These are phyloP conservation scores for Penicillium hordei DNA, from an alignment of 2,329 filamentous ascomycete genomes.

Conservation along the genomic window DNA sequence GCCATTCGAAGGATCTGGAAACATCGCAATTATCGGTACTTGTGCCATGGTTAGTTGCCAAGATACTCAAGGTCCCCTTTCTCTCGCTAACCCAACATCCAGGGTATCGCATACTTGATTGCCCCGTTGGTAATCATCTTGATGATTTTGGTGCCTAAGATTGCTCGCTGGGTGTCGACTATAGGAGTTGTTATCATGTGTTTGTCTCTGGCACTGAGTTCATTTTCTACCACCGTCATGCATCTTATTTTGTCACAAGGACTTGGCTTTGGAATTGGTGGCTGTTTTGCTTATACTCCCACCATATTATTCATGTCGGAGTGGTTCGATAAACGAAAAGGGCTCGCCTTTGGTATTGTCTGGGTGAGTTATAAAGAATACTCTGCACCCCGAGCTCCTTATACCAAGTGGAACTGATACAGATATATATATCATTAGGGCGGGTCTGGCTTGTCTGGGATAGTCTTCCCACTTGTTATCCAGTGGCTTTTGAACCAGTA, in stretches of 20 bases:
- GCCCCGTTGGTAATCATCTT: constrained; percentile 26
- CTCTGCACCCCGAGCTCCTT: not conserved
- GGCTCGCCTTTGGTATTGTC: constrained; percentile 52
- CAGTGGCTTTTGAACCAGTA: constrained; percentile 33
- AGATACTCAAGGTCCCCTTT: no score
- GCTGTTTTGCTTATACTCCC: constrained; percentile 48
- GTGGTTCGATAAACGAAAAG: constrained; percentile 51
- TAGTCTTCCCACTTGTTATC: constrained; percentile 33
- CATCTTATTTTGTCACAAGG: constrained; percentile 43
- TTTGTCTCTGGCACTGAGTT: constrained; percentile 37
- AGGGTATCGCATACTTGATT: constrained; percentile 33
- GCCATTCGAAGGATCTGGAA: constrained; percentile 52
- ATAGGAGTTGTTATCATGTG: constrained; percentile 39
- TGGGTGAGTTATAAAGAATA: constrained; percentile 35
- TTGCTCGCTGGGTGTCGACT: constrained; percentile 29
- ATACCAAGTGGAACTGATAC: not conserved
- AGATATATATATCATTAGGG: constrained; percentile 17
- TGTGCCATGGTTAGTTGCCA: constrained; percentile 53
- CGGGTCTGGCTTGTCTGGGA: constrained; percentile 34
- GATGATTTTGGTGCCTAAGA: constrained; percentile 35
- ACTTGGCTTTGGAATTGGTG: constrained; percentile 46
- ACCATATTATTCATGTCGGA: constrained; percentile 51
- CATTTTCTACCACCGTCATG: constrained; percentile 41
- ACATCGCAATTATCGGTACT: constrained; percentile 64
- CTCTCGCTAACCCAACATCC: not conserved